Percentiles rank a stretch among this genome's conserved stretches.
Evolutionary conservation across 1,284 basidiomycete species (phyloP).

Genomic region (Wolfiporia cocos): DNA sequence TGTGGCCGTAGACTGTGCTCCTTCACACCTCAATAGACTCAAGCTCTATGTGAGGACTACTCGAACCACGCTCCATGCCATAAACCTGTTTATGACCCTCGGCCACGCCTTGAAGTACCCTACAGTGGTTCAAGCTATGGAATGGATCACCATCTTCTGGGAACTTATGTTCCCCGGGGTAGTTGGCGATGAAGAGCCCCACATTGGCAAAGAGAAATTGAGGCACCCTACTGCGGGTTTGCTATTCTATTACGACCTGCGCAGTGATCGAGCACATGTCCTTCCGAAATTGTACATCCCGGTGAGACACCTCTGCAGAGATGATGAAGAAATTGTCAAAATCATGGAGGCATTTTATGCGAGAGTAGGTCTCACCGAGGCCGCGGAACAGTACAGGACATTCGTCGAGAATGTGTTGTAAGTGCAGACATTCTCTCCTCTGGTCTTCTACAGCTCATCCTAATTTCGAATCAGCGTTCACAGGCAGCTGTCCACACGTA

Average conservation of each 20-base stretch:
- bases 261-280: not conserved
- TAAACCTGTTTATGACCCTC: constrained; percentile 5
- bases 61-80: not conserved
- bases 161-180: not conserved
- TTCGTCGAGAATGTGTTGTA: constrained; percentile 2
- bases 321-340: constrained; percentile 1
- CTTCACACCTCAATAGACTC: not conserved
- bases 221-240: constrained; percentile 2
- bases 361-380: not conserved
- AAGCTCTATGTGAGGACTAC: constrained; percentile 4
- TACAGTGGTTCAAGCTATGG: not conserved
- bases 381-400: not conserved
- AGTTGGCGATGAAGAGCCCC: not conserved
- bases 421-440: not conserved
- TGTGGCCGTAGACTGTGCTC: constrained; percentile 3
- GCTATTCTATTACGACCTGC: constrained; percentile 5
- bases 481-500: not conserved
- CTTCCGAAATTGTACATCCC: constrained; percentile 4
- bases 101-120: not conserved
- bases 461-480: not conserved
- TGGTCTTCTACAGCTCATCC: not conserved
- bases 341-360: not conserved
- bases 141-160: not conserved
- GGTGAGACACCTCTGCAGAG: constrained; percentile 2
- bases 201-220: not conserved